Evolutionary conservation across 371 early-diverging fungal species (phyloP), one percentile per base, ranked within the genome.

Genomic region (Apophysomyces trapeziformis): DNA sequence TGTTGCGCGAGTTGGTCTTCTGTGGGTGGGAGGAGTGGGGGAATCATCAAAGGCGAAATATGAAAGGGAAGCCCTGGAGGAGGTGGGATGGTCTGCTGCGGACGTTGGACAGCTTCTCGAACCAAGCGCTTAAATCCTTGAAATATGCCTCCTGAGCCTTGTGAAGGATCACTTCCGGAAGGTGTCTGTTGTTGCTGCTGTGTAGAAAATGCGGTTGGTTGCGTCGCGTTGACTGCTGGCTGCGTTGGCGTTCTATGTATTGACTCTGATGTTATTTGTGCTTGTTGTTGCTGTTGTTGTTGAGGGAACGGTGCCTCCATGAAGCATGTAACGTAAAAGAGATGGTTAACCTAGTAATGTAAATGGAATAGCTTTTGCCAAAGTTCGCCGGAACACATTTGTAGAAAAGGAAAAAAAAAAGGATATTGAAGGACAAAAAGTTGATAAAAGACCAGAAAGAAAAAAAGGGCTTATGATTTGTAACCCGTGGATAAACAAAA

Each of bases 91-190:
- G 13, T 41, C 13, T 8, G 41, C 13, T 41, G 41, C 13, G 41
- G 41, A 50, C 54, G 54, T 5, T 26, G 9, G 54, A 21, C 54
- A 21, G 54, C 54, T 50, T 26, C 54, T 5, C 54, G 54, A 7
- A 50, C 21, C 21, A 50, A 50, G 9, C 54, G 16, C 32, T 50
- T 50, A 21, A 50, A n/a, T 7, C 54, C 54, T 7, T 50, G 21
- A 50, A 50, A 50, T 50, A 50, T 50, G 5, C 54, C 54, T 21
- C 54, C 54, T 8, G 54, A n/a, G 21, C 54, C 54, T 50, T 50
- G 54, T 21, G n/a, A 26, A 16, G 54, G 54, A 9, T 50, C 54
- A 16, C 16, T 21, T 50, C 35, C 54, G 0, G 54, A 21, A 5
- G n/a, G 54, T 6, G 4, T 16, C 54, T 50, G 54, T 50, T 16